These are phyloP conservation scores for Carallia brachiata DNA, from an alignment of 345 rosid species.

Conservation along the genomic window DNA sequence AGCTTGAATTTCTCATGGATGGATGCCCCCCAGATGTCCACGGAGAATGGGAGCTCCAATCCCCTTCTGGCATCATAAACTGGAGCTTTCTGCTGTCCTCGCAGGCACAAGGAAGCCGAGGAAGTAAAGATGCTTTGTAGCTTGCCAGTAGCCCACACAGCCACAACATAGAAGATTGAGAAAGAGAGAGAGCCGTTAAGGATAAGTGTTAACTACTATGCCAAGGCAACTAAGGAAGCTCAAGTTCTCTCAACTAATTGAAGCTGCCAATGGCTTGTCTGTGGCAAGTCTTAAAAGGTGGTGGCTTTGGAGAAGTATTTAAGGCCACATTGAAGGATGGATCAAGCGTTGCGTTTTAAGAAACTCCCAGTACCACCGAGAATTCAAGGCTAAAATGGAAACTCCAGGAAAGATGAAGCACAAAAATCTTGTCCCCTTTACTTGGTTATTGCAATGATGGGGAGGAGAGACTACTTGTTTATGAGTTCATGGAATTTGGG, in stretches of 20 bases:
- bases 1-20: too few relatives aligned
- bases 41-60: too few relatives aligned
- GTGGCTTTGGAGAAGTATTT: conserved; percentile 95
- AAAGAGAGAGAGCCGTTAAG: conserved; percentile 95
- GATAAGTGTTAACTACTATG: conserved; percentile 87
- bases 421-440: conserved; percentile 81
- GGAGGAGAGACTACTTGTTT: conserved; percentile 88
- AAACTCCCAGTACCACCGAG: conserved; percentile 95
- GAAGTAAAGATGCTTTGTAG: conserved; percentile 83
- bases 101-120: conserved; percentile 74
- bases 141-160: conserved; percentile 73
- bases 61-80: too few relatives aligned
- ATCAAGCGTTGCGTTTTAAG: conserved; percentile 88
- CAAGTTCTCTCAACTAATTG: conserved; percentile 88
- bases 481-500: conserved; percentile 88
- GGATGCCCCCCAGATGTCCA: too few relatives aligned
- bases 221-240: conserved; percentile 81
- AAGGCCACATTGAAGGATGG: conserved; percentile 93
- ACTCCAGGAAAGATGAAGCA: conserved; percentile 94
- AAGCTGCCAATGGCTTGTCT: conserved; percentile 90
- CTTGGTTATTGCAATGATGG: conserved; percentile 89
- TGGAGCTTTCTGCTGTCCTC: too few relatives aligned
- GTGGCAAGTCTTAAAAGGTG: conserved; percentile 80
- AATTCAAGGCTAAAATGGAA: conserved; percentile 99
- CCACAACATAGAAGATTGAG: conserved; percentile 96